phyloP scores from a whole-genome alignment of 2,329 filamentous ascomycete genomes.

The Trichoderma sp. region DNA sequence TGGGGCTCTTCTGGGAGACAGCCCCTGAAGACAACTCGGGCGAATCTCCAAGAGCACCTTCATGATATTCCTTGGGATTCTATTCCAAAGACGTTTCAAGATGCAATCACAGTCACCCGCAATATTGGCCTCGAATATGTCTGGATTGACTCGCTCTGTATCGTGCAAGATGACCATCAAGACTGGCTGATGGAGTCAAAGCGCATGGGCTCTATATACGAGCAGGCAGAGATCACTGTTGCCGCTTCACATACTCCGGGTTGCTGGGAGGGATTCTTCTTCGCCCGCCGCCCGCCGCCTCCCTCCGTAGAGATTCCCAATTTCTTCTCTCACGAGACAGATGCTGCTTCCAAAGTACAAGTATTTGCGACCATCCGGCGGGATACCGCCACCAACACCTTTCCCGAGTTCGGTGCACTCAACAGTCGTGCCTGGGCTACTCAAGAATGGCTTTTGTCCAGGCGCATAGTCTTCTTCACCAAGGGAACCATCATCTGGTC shows the following conservation, averaged over 20 bases:
- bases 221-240: conserved; percentile 32
- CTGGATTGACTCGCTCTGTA: conserved; percentile 32
- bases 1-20: conserved; percentile 26
- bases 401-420: conserved; percentile 31
- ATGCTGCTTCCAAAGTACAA: not conserved
- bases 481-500: conserved; percentile 31
- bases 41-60: conserved; percentile 15
- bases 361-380: conserved; percentile 29
- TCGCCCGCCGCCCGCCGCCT: conserved; percentile 13
- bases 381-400: conserved; percentile 27
- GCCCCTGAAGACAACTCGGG: conserved; percentile 25
- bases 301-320: conserved; percentile 25
- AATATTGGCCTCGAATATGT: conserved; percentile 27
- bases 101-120: conserved; percentile 25
- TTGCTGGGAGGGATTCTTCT: conserved; percentile 27
- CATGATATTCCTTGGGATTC: conserved; percentile 27
- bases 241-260: conserved; percentile 29
- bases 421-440: conserved; percentile 32
- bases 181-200: conserved; percentile 30
- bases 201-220: conserved; percentile 31
- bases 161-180: conserved; percentile 30
- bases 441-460: conserved; percentile 33
- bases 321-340: conserved; percentile 7
- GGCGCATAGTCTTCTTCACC: conserved; percentile 33
- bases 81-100: conserved; percentile 29